These are phyloP conservation scores for Lithocarpus polystachyus DNA, from an alignment of 306 rosid genomes.

Conservation along the genomic window DNA sequence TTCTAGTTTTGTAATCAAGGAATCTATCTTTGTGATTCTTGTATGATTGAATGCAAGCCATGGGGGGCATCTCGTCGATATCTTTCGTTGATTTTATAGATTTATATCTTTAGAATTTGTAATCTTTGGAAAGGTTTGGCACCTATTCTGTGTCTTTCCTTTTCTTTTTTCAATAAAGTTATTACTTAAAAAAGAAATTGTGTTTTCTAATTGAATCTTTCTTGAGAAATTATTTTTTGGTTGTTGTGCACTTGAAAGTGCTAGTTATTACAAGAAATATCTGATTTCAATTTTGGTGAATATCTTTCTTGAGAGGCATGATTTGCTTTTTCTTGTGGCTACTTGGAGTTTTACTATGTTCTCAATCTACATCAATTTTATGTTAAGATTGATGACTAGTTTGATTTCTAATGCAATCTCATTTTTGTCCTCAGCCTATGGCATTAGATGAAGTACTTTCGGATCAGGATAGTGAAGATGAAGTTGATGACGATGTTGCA, in stretches of 20 bases:
- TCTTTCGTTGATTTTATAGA: no score
- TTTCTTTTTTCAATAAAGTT: no score
- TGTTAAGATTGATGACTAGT: neutral
- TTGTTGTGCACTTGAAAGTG: neutral
- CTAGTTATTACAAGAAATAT: neutral
- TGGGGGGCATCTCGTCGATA: no score
- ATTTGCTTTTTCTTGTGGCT: neutral
- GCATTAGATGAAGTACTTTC: conserved; percentile 80
- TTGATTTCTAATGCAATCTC: conserved; percentile 1
- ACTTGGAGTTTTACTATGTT: neutral
- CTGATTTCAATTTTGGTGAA: neutral
- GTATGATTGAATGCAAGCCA: no score
- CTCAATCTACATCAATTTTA: neutral
- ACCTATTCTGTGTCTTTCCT: no score
- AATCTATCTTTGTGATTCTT: no score
- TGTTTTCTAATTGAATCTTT: neutral
- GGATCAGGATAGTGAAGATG: conserved; percentile 91
- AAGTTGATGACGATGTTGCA: conserved; percentile 87
- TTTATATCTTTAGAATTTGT: no score
- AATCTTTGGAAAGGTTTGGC: no score
- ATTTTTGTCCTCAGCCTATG: conserved; percentile 65
- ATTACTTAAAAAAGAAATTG: neutral
- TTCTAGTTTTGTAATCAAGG: no score
- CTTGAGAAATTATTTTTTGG: neutral
- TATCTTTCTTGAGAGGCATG: neutral